Evolutionary conservation across 2,329 filamentous ascomycete species (phyloP).

Genomic region (Pseudogymnoascus sp.): DNA sequence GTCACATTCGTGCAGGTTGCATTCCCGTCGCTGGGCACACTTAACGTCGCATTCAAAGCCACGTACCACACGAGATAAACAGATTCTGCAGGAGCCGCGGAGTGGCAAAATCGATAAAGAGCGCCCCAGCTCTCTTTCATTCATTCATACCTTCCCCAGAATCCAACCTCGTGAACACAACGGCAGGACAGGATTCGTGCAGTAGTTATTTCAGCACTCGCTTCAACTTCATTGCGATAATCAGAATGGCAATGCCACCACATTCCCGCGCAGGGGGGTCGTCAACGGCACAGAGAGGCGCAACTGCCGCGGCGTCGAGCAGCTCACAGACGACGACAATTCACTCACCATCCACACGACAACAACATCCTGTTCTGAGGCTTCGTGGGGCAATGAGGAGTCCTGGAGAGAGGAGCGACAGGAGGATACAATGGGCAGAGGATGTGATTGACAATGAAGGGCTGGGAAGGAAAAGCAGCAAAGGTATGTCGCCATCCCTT

Average conservation of each 20-base stretch:
- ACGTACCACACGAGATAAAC: conserved; percentile 3
- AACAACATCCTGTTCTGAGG: conserved; percentile 24
- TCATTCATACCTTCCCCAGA: not conserved
- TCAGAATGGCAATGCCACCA: not conserved
- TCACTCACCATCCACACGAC: not conserved
- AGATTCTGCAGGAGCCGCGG: not conserved
- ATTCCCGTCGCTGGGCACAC: not conserved
- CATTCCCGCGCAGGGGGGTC: not conserved
- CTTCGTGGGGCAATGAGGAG: conserved; percentile 24
- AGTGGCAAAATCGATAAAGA: conserved; percentile 5
- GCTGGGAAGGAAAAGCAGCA: conserved; percentile 86
- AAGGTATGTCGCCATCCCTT: conserved; percentile 54
- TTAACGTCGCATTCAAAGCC: not conserved
- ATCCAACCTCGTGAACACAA: not conserved
- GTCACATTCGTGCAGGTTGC: not conserved
- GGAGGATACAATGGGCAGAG: conserved; percentile 84
- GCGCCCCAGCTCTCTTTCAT: not conserved
- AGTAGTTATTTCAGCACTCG: not conserved
- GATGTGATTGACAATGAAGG: conserved; percentile 94
- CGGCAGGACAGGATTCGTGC: not conserved
- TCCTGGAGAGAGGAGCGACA: conserved; percentile 33
- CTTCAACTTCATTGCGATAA: not conserved
- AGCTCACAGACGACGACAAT: not conserved
- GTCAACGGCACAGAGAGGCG: not conserved
- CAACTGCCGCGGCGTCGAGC: not conserved